Evolutionary conservation across 805 yeast species (phyloP), one percentile per base, ranked within the genome.

Genomic region (Starmerella bombicola): DNA sequence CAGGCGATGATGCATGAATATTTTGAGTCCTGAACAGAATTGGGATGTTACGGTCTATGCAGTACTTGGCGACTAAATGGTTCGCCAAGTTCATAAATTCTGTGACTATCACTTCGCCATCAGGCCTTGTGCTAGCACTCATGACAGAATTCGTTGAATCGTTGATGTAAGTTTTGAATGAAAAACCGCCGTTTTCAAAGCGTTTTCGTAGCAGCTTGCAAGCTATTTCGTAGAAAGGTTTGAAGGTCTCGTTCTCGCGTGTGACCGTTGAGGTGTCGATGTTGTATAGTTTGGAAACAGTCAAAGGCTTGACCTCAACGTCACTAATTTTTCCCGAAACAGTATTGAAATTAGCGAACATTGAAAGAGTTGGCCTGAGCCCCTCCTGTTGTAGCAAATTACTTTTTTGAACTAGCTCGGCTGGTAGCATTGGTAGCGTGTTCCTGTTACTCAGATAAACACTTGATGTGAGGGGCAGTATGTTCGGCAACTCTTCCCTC

Each of bases 1-100:
- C 22, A 9, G 16, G 16, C 6, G 48, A 31, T 24, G 35, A 25
- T 2, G 55, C 55, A 3, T 55, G 52, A 17, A 55, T 23, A 13
- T 24, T 20, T 35, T 57, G 59, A 30, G 40, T 32, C 6, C 63
- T 54, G 34, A 49, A 59, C 3, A 56, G 32, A 8, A 42, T 41
- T 2, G 65, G 60, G 12, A 64, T 46, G 0, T 39, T 25, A 21
- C 51, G 31, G 19, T 41, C 30, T 5, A 15, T 13, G 9, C 57
- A 50, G 35, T 41, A 60, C 12, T 23, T 33, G 1, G 61, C 65
- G 1, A 53, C 55, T 3, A 52, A 60, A n/a, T 68, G 62, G 55
- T 84, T 85, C 1, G 91, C 84, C 33, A 73, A 61, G 19, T 86
- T 70, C 98, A 88, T 88, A 36, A 80, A 57, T 55, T 88, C 93